Evolutionary conservation across 495 filamentous ascomycete genomes (phyloP).

Genomic region (Mytilinidion resinicola): DNA sequence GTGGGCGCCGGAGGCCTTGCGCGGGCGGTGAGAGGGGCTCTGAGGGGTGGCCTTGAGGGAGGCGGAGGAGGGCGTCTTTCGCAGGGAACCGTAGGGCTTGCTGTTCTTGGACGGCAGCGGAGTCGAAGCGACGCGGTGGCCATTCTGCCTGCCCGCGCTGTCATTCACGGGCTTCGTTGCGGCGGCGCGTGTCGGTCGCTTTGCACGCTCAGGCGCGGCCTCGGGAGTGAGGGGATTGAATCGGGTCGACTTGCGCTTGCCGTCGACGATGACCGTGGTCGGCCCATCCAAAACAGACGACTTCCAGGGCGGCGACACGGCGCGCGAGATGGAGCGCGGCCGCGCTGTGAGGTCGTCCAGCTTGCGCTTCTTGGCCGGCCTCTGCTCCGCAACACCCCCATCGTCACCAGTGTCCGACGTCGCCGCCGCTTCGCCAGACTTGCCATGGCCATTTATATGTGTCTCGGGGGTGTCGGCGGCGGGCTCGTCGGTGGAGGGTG

Average conservation of each 20-base stretch:
- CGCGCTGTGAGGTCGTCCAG: conserved; percentile 47
- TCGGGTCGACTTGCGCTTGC: conserved; percentile 57
- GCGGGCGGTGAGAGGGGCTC: background rate
- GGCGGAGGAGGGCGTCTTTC: background rate
- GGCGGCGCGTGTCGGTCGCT: conserved; percentile 50
- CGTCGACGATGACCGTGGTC: conserved; percentile 68
- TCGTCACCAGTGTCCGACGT: conserved; percentile 10
- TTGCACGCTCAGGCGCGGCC: conserved; percentile 55
- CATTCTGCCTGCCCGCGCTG: conserved; percentile 3
- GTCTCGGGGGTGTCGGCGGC: background rate
- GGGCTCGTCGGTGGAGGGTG: conserved; percentile 3
- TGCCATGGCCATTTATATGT: conserved; percentile 4
- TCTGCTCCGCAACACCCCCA: conserved; percentile 44
- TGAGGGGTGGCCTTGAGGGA: conserved; percentile 1
- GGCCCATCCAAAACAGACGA: conserved; percentile 79
- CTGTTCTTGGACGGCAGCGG: conserved; percentile 8
- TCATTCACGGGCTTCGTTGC: conserved; percentile 17
- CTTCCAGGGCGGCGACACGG: conserved; percentile 87
- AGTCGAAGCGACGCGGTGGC: conserved; percentile 6
- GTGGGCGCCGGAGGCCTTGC: conserved; percentile 8
- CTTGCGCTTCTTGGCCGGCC: conserved; percentile 69
- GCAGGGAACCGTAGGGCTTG: background rate
- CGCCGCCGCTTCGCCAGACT: conserved; percentile 12
- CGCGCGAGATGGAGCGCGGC: conserved; percentile 46
- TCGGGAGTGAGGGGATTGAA: conserved; percentile 18